These are phyloP conservation scores for Solanum pimpinellifolium DNA, from an alignment of 257 asterid genomes.

Conservation along the genomic window DNA sequence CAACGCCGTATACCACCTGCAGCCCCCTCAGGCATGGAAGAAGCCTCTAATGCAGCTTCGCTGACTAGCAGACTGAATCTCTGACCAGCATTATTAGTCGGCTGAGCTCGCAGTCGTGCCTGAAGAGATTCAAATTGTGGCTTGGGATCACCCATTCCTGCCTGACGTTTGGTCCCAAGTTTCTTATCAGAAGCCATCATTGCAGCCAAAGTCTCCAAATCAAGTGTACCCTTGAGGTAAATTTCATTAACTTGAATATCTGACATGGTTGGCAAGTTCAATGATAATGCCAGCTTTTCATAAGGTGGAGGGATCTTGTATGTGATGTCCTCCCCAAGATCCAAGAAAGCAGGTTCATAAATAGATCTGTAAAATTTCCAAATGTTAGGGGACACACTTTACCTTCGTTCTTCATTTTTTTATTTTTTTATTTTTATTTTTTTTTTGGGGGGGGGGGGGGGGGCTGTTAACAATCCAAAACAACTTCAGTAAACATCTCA, in stretches of 20 bases:
- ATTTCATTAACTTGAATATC: constrained; percentile 82
- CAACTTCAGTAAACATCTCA: not conserved
- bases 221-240: constrained; percentile 96
- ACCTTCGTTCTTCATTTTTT: not conserved
- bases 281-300: constrained; percentile 58
- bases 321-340: constrained; percentile 86
- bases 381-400: not conserved
- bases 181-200: constrained; percentile 82
- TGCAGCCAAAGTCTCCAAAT: constrained; percentile 85
- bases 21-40: constrained; percentile 93
- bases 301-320: constrained; percentile 88
- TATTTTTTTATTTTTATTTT: no score
- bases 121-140: constrained; percentile 88
- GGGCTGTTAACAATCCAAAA: not conserved
- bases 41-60: constrained; percentile 57
- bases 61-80: constrained; percentile 63
- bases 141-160: constrained; percentile 63
- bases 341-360: constrained; percentile 78
- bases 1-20: constrained; percentile 79
- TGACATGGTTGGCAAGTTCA: constrained; percentile 66
- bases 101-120: constrained; percentile 57
- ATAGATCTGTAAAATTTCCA: constrained; percentile 41
- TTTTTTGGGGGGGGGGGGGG: not conserved
- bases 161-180: constrained; percentile 42
- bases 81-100: constrained; percentile 34